Evolutionary conservation across 306 rosid genomes (phyloP).

Genomic region (Pterocarpus santalinus): DNA sequence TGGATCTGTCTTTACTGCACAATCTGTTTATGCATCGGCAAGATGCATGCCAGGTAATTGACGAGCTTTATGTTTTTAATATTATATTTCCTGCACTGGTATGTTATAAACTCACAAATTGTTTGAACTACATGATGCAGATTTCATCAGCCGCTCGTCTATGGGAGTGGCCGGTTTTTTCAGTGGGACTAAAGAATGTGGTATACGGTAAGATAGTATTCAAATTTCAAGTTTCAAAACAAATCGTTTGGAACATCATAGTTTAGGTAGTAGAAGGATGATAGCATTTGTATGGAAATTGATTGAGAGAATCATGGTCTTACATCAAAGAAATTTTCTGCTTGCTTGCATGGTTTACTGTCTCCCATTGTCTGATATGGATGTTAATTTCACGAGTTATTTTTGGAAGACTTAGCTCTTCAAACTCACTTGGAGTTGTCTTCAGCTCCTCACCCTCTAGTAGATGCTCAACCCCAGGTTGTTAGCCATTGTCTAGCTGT

Average conservation of each 20-base stretch:
- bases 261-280: slow-evolving; percentile 32
- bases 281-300: not conserved
- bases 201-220: slow-evolving; percentile 59
- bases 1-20: slow-evolving; percentile 46
- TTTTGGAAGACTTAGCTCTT: not conserved
- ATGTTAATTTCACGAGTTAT: not conserved
- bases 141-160: slow-evolving; percentile 48
- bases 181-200: slow-evolving; percentile 55
- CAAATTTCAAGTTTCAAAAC: slow-evolving; percentile 13
- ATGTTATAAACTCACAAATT: slow-evolving; percentile 28
- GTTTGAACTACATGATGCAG: slow-evolving; percentile 53
- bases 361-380: not conserved
- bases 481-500: not conserved
- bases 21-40: slow-evolving; percentile 55
- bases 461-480: not conserved
- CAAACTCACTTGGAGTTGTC: not conserved
- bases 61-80: slow-evolving; percentile 34
- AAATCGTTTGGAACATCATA: not conserved
- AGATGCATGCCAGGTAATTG: slow-evolving; percentile 59
- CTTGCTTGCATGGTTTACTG: not conserved
- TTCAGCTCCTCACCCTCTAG: not conserved
- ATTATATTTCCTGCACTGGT: slow-evolving; percentile 29
- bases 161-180: slow-evolving; percentile 44
- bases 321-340: not conserved
- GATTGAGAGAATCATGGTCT: not conserved